Conservation (phyloP, 2,329 filamentous ascomycete genomes). For the Pseudogymnoascus sp. region DNA sequence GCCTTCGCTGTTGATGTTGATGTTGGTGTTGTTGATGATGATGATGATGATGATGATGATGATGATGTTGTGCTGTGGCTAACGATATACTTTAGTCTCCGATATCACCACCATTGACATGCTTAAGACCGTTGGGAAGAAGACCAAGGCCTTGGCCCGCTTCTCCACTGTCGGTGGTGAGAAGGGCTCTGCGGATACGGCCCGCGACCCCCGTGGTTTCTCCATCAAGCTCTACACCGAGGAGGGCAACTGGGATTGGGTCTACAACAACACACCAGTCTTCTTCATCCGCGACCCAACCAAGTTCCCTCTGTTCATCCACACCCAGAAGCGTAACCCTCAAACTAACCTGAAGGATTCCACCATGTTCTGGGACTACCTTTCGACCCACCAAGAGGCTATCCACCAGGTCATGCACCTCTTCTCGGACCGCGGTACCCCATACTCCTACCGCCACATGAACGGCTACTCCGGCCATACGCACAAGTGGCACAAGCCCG, state of each 20-base stretch:
- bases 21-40: no score
- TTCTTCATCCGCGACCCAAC: constrained; percentile 71
- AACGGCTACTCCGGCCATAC: constrained; percentile 64
- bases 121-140: constrained; percentile 58
- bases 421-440: constrained; percentile 61
- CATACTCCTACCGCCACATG: constrained; percentile 60
- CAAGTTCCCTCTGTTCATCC: constrained; percentile 71
- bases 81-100: neutral
- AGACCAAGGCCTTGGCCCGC: constrained; percentile 58
- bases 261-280: constrained; percentile 69
- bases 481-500: constrained; percentile 59
- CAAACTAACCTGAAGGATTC: constrained; percentile 64
- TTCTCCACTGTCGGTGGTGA: constrained; percentile 67
- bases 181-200: constrained; percentile 62
- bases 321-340: constrained; percentile 71
- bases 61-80: no score
- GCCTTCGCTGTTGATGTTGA: no score
- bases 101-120: constrained; percentile 39
- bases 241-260: constrained; percentile 66
- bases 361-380: constrained; percentile 36
- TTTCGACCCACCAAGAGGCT: constrained; percentile 54
- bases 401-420: constrained; percentile 60
- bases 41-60: no score
- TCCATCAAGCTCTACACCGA: constrained; percentile 66
- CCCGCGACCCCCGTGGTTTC: constrained; percentile 63